Base-by-base conservation (phyloP, 139 green algal species). In the Picocystis salinarum region DNA sequence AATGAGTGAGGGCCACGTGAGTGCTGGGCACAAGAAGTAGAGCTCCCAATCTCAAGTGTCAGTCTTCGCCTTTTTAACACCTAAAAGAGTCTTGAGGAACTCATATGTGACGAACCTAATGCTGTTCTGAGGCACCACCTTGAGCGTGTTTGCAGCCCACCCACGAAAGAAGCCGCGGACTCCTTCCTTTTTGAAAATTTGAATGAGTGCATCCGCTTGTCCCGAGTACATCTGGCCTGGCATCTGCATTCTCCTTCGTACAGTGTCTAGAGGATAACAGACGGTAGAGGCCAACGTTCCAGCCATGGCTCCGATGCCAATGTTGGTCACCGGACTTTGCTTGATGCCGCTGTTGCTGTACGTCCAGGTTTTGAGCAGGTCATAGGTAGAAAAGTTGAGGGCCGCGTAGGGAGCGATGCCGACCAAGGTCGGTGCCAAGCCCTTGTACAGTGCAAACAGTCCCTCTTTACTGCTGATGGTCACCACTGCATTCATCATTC, bases 331-430 rank as follows among this genome's bases (percentile, higher is more conserved):
- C 0, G 74, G 23, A 33, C 61, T 68, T 48, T 88, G 74, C 5
- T 55, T 28, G 10, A 18, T 34, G 3, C 15, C 19, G 17, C 19
- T 17, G 10, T 61, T 62, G 13, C 62, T 55, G 55, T 90, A 91
- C 1, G 76, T 33, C 28, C 46, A 41, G 26, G 73, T 66, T 58
- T 88, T 90, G 2, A 79, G 49, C 34, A 87, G 42, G 66, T 96
- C 85, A 40, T 93, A 95, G 0, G 64, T 69, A 7, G 79, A 74
- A 69, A 94, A 95, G 61, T 96, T 94, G 40, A 93, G 49, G 6
- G 85, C 85, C 1, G 85, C 76, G 48, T 92, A 96, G 13, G 85
- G 85, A n/a, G 85, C 85, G 28, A 94, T 84, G 39, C 80, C 82
- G 12, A 91, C 46, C 28, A 96, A 66, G 0, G 85, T 91, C n/a